phyloP scores from a whole-genome alignment of 148 eudicot genomes.

The Talinum fruticosum region DNA sequence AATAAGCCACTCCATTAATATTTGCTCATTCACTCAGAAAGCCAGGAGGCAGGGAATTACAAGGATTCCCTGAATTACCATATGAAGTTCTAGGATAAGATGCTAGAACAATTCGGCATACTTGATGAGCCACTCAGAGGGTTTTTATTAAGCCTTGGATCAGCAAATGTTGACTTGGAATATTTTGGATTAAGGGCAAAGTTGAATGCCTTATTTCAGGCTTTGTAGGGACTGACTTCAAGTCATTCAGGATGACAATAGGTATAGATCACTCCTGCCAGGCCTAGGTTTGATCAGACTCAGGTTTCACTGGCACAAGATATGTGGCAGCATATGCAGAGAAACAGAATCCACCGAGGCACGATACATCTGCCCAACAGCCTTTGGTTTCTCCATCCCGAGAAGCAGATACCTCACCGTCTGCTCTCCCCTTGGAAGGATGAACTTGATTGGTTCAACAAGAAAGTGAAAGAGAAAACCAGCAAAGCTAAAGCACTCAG shows the following conservation, averaged over 20 bases:
- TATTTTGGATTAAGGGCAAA: background rate
- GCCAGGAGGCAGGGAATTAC: background rate
- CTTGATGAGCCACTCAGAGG: background rate
- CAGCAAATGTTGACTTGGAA: background rate
- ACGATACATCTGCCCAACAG: too few relatives aligned
- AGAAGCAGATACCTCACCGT: too few relatives aligned
- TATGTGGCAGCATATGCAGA: background rate
- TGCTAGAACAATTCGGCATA: background rate
- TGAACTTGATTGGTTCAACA: too few relatives aligned
- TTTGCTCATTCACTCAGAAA: background rate
- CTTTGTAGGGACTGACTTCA: background rate
- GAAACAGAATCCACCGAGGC: background rate
- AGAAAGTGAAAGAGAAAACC: too few relatives aligned
- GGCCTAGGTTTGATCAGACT: too few relatives aligned
- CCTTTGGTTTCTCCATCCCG: too few relatives aligned
- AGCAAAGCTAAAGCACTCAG: too few relatives aligned
- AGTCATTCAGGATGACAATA: background rate
- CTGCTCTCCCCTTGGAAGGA: too few relatives aligned
- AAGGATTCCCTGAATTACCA: background rate
- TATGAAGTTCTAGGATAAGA: background rate
- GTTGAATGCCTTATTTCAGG: background rate
- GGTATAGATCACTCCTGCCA: too few relatives aligned
- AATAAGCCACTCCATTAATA: background rate
- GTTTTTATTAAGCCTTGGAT: background rate
- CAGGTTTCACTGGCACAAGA: too few relatives aligned